Percentiles rank a stretch among this genome's conserved stretches.
Evolutionary conservation across 2,329 filamentous ascomycete species (phyloP).

Genomic region (Meredithiella fracta): DNA sequence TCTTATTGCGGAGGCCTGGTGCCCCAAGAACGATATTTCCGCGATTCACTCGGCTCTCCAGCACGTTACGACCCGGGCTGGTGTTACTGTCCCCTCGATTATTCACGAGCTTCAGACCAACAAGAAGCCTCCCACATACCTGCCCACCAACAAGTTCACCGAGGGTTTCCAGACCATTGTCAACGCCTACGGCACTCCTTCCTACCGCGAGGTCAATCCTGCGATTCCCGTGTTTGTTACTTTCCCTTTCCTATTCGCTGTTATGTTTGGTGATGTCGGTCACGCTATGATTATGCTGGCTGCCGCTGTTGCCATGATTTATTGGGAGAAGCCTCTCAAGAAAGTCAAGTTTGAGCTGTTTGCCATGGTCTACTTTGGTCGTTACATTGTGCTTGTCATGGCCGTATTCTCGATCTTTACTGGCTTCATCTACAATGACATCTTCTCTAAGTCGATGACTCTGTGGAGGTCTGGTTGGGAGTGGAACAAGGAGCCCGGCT

Average conservation of each 20-base stretch:
- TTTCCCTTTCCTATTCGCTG: constrained; percentile 97
- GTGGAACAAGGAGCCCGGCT: constrained; percentile 45
- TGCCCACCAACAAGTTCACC: constrained; percentile 97
- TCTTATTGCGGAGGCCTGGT: constrained; percentile 94
- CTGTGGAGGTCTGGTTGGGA: constrained; percentile 83
- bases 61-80: constrained; percentile 90
- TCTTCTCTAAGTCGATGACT: constrained; percentile 85
- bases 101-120: constrained; percentile 96
- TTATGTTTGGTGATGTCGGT: constrained; percentile 98
- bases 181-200: constrained; percentile 93
- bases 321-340: constrained; percentile 83
- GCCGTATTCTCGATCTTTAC: constrained; percentile 93
- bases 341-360: constrained; percentile 90
- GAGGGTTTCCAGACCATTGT: constrained; percentile 98
- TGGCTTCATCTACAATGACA: constrained; percentile 92
- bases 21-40: constrained; percentile 75
- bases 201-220: constrained; percentile 94
- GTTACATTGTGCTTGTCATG: constrained; percentile 98
- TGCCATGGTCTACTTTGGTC: constrained; percentile 96
- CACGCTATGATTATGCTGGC: constrained; percentile 80
- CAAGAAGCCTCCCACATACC: constrained; percentile 92
- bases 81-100: constrained; percentile 92
- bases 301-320: constrained; percentile 81
- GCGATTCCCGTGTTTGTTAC: constrained; percentile 90
- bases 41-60: constrained; percentile 86